Evolutionary conservation across 176 grass and related monocot genomes (phyloP).

Genomic region (Carex kokanica): DNA sequence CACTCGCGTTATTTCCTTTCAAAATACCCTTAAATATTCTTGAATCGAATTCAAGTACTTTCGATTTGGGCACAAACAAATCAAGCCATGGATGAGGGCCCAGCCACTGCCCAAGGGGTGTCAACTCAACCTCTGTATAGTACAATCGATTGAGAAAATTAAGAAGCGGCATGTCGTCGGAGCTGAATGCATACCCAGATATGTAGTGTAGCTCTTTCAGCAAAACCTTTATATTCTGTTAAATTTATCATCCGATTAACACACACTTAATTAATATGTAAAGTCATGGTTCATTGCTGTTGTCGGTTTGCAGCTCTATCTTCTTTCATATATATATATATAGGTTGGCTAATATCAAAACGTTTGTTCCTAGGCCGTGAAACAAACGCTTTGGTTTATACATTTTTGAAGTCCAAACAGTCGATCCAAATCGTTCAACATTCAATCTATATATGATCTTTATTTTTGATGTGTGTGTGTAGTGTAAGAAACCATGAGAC

Average conservation of each 20-base stretch:
- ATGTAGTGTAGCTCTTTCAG: neutral
- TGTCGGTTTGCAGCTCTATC: neutral
- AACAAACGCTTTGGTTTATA: no score
- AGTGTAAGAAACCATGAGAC: no score
- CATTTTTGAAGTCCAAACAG: no score
- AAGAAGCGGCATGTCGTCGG: neutral
- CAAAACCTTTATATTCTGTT: neutral
- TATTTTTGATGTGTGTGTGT: no score
- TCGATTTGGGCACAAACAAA: slow-evolving; percentile 48
- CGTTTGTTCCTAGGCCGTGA: no score
- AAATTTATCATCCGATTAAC: neutral
- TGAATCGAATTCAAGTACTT: slow-evolving; percentile 40
- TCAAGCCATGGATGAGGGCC: slow-evolving; percentile 62
- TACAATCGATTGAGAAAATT: slow-evolving; percentile 40
- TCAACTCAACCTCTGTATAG: slow-evolving; percentile 26
- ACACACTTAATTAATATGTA: neutral
- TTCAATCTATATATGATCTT: no score
- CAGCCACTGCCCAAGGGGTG: slow-evolving; percentile 23
- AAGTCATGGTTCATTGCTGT: neutral
- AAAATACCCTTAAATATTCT: slow-evolving; percentile 42
- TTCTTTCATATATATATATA: no score
- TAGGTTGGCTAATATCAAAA: no score
- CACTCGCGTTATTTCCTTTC: neutral
- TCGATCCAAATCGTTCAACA: no score
- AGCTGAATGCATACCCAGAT: neutral